These are phyloP conservation scores for Gossypium trilobum DNA, from an alignment of 441 rosid species.

Conservation along the genomic window DNA sequence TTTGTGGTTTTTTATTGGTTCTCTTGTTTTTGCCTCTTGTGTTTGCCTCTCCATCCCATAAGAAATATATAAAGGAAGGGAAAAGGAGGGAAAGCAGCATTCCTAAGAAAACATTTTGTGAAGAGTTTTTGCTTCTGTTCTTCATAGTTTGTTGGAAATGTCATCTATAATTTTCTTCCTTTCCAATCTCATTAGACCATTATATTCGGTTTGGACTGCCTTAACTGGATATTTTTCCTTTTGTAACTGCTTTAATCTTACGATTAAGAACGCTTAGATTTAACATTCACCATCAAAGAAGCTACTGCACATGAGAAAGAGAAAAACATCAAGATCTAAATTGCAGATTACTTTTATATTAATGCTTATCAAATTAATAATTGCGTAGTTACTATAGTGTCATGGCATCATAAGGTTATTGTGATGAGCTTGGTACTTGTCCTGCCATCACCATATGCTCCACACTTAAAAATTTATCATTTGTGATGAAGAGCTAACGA, in stretches of 20 bases:
- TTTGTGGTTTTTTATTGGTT: conserved; percentile 24
- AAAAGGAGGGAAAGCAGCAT: conserved; percentile 1
- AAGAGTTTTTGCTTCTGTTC: conserved; percentile 8
- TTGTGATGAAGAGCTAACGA: neutral
- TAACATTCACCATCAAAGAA: neutral
- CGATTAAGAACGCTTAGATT: neutral
- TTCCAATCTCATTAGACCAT: conserved; percentile 8
- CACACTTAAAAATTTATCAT: no score
- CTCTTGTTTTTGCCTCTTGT: conserved; percentile 16
- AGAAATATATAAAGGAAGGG: neutral
- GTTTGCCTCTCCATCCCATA: conserved; percentile 10
- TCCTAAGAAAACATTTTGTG: neutral
- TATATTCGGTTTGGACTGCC: conserved; percentile 9
- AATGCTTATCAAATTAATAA: neutral
- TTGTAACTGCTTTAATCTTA: neutral
- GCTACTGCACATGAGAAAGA: neutral
- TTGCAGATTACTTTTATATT: neutral
- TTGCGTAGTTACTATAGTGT: neutral
- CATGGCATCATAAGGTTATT: neutral
- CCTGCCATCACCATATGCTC: conserved; percentile 19
- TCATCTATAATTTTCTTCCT: neutral
- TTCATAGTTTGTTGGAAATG: conserved; percentile 16
- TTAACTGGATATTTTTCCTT: neutral
- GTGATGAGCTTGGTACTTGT: conserved; percentile 31
- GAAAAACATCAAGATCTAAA: neutral